Conservation (phyloP, 805 yeast genomes). For the Clavispora santaluciae region DNA sequence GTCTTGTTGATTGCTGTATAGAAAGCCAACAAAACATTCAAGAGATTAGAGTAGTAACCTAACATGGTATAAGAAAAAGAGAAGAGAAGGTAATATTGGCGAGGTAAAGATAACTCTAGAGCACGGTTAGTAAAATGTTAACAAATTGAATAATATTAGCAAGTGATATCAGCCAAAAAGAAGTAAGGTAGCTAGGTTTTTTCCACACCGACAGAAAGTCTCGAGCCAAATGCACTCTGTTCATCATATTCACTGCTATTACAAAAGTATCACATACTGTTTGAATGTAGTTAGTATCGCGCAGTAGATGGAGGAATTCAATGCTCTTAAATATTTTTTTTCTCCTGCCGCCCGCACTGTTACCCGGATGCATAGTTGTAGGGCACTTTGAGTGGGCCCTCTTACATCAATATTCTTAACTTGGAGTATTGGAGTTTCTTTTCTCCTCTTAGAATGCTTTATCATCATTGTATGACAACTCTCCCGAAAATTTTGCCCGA, state of each 20-base stretch:
- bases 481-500: too few relatives aligned
- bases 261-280: background rate
- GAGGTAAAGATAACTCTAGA: background rate
- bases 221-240: conserved; percentile 99
- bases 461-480: too few relatives aligned
- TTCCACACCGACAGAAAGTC: conserved; percentile 96
- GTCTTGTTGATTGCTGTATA: conserved; percentile 58
- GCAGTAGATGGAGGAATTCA: background rate
- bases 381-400: too few relatives aligned
- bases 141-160: background rate
- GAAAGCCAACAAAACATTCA: background rate
- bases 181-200: conserved; percentile 94
- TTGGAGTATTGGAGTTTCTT: too few relatives aligned
- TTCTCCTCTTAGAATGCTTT: too few relatives aligned
- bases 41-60: too few relatives aligned
- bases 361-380: background rate
- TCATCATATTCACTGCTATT: conserved; percentile 55
- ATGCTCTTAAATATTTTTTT: background rate
- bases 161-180: conserved; percentile 24
- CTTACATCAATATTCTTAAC: too few relatives aligned
- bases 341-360: background rate
- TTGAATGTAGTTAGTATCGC: background rate
- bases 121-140: background rate
- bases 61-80: background rate
- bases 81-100: background rate